Percentiles rank a stretch among this genome's conserved stretches.
Evolutionary conservation across 768 basidiomycete species (phyloP).

Genomic region (Pisolithus microcarpus): DNA sequence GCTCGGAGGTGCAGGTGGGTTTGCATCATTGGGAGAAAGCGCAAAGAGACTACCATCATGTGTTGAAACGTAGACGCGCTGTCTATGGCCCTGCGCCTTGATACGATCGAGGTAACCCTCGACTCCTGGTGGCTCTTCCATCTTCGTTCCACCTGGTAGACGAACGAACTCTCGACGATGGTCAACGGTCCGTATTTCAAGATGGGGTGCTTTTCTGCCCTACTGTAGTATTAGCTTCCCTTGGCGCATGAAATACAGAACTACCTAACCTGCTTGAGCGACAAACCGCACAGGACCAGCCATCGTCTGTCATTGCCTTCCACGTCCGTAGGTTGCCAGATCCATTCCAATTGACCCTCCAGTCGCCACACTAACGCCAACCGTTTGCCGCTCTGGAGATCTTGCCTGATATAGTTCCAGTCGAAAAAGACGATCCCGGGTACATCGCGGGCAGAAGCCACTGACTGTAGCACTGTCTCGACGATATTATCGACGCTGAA

Average conservation of each 20-base stretch:
- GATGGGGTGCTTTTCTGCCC: conserved; percentile 40
- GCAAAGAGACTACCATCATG: conserved; percentile 72
- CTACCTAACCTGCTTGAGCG: conserved; percentile 53
- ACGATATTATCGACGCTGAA: conserved; percentile 61
- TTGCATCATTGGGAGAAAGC: conserved; percentile 41
- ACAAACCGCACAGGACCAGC: conserved; percentile 70
- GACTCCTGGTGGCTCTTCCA: conserved; percentile 72
- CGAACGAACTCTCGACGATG: conserved; percentile 52
- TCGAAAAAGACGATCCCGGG: conserved; percentile 29
- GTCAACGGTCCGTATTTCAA: conserved; percentile 69
- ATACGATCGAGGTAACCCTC: conserved; percentile 84
- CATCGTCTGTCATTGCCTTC: conserved; percentile 57
- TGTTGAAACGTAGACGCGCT: conserved; percentile 60
- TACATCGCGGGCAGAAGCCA: conserved; percentile 34
- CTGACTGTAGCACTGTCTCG: conserved; percentile 49
- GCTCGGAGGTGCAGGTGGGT: conserved; percentile 68
- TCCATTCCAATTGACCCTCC: conserved; percentile 76
- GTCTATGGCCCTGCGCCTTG: conserved; percentile 51
- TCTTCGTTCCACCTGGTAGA: conserved; percentile 31
- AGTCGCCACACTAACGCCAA: conserved; percentile 76
- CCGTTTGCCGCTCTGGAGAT: conserved; percentile 45
- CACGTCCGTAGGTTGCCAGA: conserved; percentile 65
- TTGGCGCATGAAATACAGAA: conserved; percentile 1
- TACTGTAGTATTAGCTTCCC: conserved; percentile 15
- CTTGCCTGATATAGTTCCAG: conserved; percentile 51